These are phyloP conservation scores for Bimuria novae-zelandiae DNA, from an alignment of 2,329 filamentous ascomycete genomes.

Conservation along the genomic window DNA sequence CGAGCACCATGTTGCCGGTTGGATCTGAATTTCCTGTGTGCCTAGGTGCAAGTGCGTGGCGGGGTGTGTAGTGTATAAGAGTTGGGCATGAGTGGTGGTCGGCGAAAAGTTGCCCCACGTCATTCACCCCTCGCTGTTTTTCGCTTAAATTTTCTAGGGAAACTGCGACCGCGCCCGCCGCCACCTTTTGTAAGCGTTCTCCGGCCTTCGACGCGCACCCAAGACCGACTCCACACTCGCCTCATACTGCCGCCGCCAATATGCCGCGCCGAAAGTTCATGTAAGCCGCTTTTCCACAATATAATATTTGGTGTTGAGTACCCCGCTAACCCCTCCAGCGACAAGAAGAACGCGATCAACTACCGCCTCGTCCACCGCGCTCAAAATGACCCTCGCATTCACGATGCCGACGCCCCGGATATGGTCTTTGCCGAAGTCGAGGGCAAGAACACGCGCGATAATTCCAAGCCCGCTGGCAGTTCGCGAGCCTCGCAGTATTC, in stretches of 20 bases:
- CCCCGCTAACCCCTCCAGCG: slow-evolving; percentile 53
- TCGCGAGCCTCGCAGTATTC: slow-evolving; percentile 49
- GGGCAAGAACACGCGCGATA: slow-evolving; percentile 45
- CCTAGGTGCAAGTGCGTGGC: slow-evolving; percentile 18
- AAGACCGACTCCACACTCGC: neutral
- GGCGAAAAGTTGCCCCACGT: slow-evolving; percentile 18
- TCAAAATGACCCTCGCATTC: slow-evolving; percentile 95
- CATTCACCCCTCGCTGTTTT: slow-evolving; percentile 16
- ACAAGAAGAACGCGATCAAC: slow-evolving; percentile 92
- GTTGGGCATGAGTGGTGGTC: slow-evolving; percentile 1
- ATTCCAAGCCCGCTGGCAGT: slow-evolving; percentile 51
- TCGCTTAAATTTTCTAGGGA: slow-evolving; percentile 50
- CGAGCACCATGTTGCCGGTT: slow-evolving; percentile 65
- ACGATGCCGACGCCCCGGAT: slow-evolving; percentile 84
- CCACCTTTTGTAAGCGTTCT: slow-evolving; percentile 2
- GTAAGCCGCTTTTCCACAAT: slow-evolving; percentile 50
- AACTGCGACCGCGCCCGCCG: slow-evolving; percentile 2
- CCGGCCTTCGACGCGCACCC: neutral
- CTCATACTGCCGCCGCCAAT: slow-evolving; percentile 44
- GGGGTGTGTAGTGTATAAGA: slow-evolving; percentile 9
- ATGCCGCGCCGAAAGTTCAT: slow-evolving; percentile 80
- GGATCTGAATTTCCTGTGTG: slow-evolving; percentile 16
- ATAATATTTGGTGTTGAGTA: slow-evolving; percentile 9
- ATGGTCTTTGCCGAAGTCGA: slow-evolving; percentile 81
- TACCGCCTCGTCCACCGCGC: slow-evolving; percentile 94